Evolutionary conservation across 2,329 filamentous ascomycete genomes (phyloP), one percentile per base, ranked within the genome.

Genomic region (Diaporthe humulicola): DNA sequence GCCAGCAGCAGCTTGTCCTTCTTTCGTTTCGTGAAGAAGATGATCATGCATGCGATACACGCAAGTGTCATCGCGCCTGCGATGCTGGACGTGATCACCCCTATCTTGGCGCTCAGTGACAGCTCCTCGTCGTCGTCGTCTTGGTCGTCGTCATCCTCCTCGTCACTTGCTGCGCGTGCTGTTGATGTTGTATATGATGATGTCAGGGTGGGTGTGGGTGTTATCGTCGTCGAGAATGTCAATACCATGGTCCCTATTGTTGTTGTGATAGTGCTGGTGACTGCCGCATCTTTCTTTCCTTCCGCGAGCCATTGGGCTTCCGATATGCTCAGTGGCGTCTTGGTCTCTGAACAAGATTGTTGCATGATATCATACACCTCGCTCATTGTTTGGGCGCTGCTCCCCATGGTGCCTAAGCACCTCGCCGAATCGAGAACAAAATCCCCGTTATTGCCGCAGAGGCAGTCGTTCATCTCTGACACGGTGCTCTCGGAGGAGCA

Each of bases 381-480:
- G 14, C 45, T 42, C 56, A 73, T 14, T 9, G 61, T 58, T 1
- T 45, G 30, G 64, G 64, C 33, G 50, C 25, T 38, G 40, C 15
- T 45, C 5, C 48, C 66, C 9, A 48, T 33, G 5, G 17, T 25
- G 10, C 85, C 87, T 10, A 90, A 78, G 76, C 89, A 90, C 10
- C 75, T 77, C 4, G 88, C 89, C 2, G 87, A 78, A 48, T 83
- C 83, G 25, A 84, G 85, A 74, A 90, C 81, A 79, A 90, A 90
- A 77, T 86, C 81, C 72, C 86, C 86, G 45, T 82, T 81, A 76
- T 90, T 89, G 76, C 80, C 78, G 78, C 89, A 90, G 1, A 90
- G 82, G 71, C 89, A 90, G 2, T 79, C 71, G 77, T 90, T 90
- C 73, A 88, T 81, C 33, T 84, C 80, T 0, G 77, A 58, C 4